Evolutionary conservation across 2,329 filamentous ascomycete species (phyloP).

Genomic region (Fonsecaea multimorphosa): DNA sequence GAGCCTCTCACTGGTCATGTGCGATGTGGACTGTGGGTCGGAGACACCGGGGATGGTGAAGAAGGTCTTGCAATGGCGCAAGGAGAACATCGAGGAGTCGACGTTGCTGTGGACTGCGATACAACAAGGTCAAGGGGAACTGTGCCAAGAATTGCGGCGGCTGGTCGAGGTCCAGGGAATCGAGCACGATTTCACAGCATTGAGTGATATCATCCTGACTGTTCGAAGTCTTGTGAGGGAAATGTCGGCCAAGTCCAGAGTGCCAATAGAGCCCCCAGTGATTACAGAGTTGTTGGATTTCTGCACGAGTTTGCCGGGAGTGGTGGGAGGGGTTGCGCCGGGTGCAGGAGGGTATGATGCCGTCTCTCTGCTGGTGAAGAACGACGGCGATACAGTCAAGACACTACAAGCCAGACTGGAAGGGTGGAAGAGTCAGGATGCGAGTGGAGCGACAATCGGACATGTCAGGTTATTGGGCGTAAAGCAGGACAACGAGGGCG

Average conservation of each 20-base stretch:
- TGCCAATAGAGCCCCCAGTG: constrained; percentile 85
- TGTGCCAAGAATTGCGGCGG: constrained; percentile 68
- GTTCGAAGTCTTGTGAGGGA: constrained; percentile 69
- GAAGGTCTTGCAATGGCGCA: constrained; percentile 82
- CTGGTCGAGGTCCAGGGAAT: constrained; percentile 56
- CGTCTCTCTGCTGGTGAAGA: constrained; percentile 76
- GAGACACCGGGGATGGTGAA: constrained; percentile 97
- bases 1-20: constrained; percentile 84
- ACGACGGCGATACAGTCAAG: constrained; percentile 69
- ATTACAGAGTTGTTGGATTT: constrained; percentile 87
- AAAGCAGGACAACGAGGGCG: constrained; percentile 54
- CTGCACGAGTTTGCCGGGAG: constrained; percentile 72
- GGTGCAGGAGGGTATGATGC: constrained; percentile 95
- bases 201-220: constrained; percentile 58
- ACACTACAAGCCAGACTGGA: constrained; percentile 67
- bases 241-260: constrained; percentile 75
- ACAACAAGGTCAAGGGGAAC: constrained; percentile 73
- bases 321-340: constrained; percentile 89
- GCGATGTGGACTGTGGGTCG: constrained; percentile 92
- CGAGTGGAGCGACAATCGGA: constrained; percentile 54
- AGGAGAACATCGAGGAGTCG: constrained; percentile 67
- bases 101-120: constrained; percentile 75
- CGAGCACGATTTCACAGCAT: constrained; percentile 57
- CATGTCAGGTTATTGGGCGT: constrained; percentile 54
- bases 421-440: constrained; percentile 64